A percentile compares a stretch with the other conserved stretches of the same genome.
Evolutionary conservation across 441 rosid species (phyloP).

Genomic region (Pelargonium australe): DNA sequence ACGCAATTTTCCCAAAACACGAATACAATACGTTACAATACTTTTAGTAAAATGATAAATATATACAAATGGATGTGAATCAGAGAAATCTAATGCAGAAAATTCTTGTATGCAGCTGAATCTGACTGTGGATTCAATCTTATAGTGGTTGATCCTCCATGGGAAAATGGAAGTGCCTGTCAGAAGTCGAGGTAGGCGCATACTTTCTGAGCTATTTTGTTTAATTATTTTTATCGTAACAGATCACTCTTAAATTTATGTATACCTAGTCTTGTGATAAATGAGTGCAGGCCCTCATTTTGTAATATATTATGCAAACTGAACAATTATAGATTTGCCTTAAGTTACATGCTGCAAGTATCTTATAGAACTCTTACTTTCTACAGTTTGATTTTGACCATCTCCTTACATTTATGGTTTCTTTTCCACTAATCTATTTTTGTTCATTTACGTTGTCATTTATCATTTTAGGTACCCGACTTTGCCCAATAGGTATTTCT

Average conservation of each 20-base stretch:
- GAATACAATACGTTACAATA: too few species aligned
- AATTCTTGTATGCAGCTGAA: slow-evolving; percentile 42
- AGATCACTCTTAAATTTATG: background rate
- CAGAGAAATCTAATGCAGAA: background rate
- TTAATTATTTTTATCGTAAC: background rate
- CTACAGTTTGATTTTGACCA: background rate
- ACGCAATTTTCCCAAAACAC: too few species aligned
- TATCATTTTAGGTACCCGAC: slow-evolving; percentile 61
- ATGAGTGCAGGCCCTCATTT: too few species aligned
- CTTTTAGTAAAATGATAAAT: too few species aligned
- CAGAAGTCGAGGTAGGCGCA: slow-evolving; percentile 61
- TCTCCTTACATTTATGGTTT: background rate
- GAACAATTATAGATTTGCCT: too few species aligned
- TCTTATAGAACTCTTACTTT: background rate
- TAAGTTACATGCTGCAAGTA: too few species aligned
- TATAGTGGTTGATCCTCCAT: slow-evolving; percentile 82
- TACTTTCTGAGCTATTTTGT: too few species aligned
- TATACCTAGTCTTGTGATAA: background rate
- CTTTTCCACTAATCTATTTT: background rate
- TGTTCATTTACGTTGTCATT: slow-evolving; percentile 8
- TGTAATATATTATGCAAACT: too few species aligned
- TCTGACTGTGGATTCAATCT: slow-evolving; percentile 54
- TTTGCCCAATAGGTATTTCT: slow-evolving; percentile 67
- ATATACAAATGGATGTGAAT: too few species aligned
- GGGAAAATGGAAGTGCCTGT: slow-evolving; percentile 87